Conservation (phyloP, 2,329 filamentous ascomycete species). For the Hymenoscyphus fructigenus region DNA sequence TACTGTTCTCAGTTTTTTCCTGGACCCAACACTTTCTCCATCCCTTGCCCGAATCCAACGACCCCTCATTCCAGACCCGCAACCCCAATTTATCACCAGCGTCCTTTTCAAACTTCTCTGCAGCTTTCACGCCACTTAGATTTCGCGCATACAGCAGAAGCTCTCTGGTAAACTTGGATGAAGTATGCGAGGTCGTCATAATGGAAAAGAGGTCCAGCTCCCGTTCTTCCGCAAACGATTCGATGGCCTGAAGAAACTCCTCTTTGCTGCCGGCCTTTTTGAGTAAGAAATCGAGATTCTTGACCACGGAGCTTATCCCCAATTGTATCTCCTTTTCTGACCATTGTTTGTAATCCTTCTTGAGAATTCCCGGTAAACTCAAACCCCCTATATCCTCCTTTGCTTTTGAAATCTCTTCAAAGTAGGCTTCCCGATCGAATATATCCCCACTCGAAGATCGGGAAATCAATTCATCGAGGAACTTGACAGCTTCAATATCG, state of each 20-base stretch:
- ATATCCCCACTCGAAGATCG: background rate
- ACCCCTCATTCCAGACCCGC: constrained; percentile 51
- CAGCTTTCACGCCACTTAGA: constrained; percentile 48
- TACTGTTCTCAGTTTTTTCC: constrained; percentile 56
- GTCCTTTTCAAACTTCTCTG: constrained; percentile 52
- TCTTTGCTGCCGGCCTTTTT: constrained; percentile 48
- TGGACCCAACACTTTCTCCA: constrained; percentile 68
- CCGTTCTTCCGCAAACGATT: constrained; percentile 54
- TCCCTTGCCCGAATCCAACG: constrained; percentile 43
- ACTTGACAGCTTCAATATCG: constrained; percentile 57
- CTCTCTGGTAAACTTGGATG: constrained; percentile 62
- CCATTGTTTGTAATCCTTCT: constrained; percentile 88
- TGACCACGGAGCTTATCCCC: constrained; percentile 67
- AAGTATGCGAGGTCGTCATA: constrained; percentile 63
- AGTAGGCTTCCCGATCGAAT: constrained; percentile 59
- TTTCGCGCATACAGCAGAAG: constrained; percentile 65
- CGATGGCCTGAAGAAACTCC: constrained; percentile 49
- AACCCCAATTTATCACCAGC: constrained; percentile 54
- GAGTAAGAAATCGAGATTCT: constrained; percentile 60
- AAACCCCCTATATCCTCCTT: constrained; percentile 67
- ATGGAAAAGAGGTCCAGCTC: constrained; percentile 62
- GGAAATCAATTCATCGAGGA: constrained; percentile 49
- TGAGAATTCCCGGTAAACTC: constrained; percentile 63
- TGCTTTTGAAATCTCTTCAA: constrained; percentile 56
- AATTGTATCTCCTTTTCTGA: constrained; percentile 52